These are phyloP conservation scores for Backusella tuberculispora DNA, from an alignment of 192 early-diverging fungal species.

Conservation along the genomic window DNA sequence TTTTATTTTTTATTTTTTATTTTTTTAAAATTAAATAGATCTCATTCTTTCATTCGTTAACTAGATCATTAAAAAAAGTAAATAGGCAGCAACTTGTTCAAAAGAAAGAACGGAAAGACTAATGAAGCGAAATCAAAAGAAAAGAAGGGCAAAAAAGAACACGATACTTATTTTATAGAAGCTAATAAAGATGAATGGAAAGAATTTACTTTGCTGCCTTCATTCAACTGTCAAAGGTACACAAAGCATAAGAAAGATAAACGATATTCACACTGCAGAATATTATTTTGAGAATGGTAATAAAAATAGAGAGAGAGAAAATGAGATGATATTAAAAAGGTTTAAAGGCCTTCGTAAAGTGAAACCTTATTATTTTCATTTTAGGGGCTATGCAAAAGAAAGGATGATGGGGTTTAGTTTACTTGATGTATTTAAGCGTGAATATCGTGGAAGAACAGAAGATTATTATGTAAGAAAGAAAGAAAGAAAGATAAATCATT, in stretches of 20 bases:
- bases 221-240: conserved; percentile 2
- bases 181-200: too few relatives aligned
- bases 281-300: conserved; percentile 63
- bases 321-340: not conserved
- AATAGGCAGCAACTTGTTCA: too few relatives aligned
- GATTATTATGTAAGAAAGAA: conserved; percentile 72
- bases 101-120: too few relatives aligned
- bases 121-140: too few relatives aligned
- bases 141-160: too few relatives aligned
- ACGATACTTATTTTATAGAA: too few relatives aligned
- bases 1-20: too few relatives aligned
- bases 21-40: too few relatives aligned
- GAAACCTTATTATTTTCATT: conserved; percentile 79
- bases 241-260: conserved; percentile 12
- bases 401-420: conserved; percentile 78
- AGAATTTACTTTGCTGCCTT: not conserved
- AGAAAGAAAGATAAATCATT: conserved; percentile 1
- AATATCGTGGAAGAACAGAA: conserved; percentile 80
- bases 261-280: conserved; percentile 38
- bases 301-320: not conserved
- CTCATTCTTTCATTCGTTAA: too few relatives aligned
- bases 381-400: conserved; percentile 77
- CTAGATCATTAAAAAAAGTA: too few relatives aligned
- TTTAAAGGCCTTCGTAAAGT: conserved; percentile 70
- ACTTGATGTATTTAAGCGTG: conserved; percentile 75